phyloP scores from a whole-genome alignment of 495 filamentous ascomycete genomes.

The Penicillium macrosclerotiorum region DNA sequence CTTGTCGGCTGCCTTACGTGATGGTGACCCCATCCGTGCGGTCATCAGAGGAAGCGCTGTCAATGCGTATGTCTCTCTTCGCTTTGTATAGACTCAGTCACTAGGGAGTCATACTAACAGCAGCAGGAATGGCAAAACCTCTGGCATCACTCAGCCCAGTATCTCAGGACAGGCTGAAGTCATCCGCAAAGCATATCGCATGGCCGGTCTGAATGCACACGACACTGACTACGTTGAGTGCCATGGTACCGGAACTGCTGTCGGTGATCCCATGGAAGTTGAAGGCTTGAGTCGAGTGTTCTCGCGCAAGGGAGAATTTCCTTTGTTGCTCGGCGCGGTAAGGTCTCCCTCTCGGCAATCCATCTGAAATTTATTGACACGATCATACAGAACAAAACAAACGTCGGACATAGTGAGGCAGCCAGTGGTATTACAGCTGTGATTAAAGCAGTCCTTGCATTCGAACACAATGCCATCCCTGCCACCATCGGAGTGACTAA shows the following conservation, averaged over 20 bases:
- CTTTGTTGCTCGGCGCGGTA: constrained; percentile 25
- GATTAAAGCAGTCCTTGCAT: constrained; percentile 34
- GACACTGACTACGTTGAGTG: constrained; percentile 19
- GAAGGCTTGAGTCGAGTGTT: constrained; percentile 39
- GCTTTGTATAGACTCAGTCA: no score
- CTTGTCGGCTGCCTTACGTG: constrained; percentile 6
- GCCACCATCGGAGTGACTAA: constrained; percentile 32
- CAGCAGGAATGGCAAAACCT: constrained; percentile 29
- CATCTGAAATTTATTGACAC: no score
- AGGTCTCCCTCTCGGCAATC: no score
- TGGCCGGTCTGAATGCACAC: constrained; percentile 19
- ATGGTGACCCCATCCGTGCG: constrained; percentile 9
- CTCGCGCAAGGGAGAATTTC: neutral
- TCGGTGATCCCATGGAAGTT: constrained; percentile 53
- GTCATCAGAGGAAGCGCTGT: constrained; percentile 7
- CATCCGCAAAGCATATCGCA: constrained; percentile 22
- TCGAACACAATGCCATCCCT: constrained; percentile 31
- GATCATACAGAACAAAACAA: no score
- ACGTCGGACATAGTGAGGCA: constrained; percentile 41
- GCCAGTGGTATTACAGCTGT: constrained; percentile 34
- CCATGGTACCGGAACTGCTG: constrained; percentile 50
- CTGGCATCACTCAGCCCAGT: constrained; percentile 16
- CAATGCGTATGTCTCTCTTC: no score
- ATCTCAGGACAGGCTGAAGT: constrained; percentile 18
- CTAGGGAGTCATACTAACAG: no score